These are phyloP conservation scores for Ambrosiella xylebori DNA, from an alignment of 2,329 filamentous ascomycete genomes.

Conservation along the genomic window DNA sequence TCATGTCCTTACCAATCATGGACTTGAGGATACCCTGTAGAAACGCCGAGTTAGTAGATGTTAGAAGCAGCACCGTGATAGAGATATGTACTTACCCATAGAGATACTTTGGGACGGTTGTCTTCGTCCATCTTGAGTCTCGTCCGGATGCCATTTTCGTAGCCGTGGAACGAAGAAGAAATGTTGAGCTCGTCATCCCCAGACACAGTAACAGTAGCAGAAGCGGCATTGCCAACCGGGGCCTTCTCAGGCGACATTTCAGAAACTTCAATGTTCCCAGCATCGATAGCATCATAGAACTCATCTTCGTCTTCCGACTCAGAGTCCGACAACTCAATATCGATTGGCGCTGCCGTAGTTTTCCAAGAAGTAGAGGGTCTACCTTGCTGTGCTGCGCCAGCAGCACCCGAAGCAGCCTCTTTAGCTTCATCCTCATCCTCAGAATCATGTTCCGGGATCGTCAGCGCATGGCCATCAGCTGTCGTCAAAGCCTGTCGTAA, in stretches of 20 bases:
- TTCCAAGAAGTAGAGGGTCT: slow-evolving; percentile 1
- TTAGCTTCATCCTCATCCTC: slow-evolving; percentile 15
- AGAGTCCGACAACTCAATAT: slow-evolving; percentile 46
- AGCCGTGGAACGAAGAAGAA: slow-evolving; percentile 64
- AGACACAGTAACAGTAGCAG: slow-evolving; percentile 20
- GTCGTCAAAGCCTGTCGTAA: slow-evolving; percentile 74
- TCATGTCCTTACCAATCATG: slow-evolving; percentile 99
- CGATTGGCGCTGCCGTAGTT: slow-evolving; percentile 5
- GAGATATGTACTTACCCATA: slow-evolving; percentile 57
- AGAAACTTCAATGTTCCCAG: slow-evolving; percentile 71
- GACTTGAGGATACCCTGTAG: slow-evolving; percentile 82
- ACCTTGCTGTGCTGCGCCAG: background rate
- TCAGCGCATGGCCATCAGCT: slow-evolving; percentile 23
- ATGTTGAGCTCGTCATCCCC: slow-evolving; percentile 39
- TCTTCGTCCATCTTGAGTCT: slow-evolving; percentile 80
- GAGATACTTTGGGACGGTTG: slow-evolving; percentile 78
- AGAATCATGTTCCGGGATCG: slow-evolving; percentile 19
- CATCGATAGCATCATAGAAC: slow-evolving; percentile 94
- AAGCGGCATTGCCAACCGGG: slow-evolving; percentile 22
- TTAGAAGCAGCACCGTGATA: background rate
- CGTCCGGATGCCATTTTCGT: slow-evolving; percentile 71
- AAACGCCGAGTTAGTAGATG: background rate
- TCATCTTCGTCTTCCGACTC: slow-evolving; percentile 75
- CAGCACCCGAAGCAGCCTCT: background rate
- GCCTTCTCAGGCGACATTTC: slow-evolving; percentile 40